A percentile compares a stretch with the other conserved stretches of the same genome.
Conservation (phyloP, 116 monocot species). For the Phalaenopsis hybrid region DNA sequence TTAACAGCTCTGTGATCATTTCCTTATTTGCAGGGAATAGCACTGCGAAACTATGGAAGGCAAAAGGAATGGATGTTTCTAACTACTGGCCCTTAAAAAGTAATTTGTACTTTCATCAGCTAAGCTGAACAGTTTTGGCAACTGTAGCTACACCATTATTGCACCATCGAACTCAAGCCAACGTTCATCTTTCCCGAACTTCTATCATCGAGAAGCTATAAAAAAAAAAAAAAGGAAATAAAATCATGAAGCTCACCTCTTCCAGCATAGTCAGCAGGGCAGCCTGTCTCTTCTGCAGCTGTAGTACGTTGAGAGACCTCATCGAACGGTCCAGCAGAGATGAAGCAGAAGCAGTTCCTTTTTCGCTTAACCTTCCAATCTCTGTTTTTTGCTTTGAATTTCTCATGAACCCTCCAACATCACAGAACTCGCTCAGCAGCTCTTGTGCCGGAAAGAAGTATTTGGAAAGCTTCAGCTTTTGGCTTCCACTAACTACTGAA, state of each 20-base stretch:
- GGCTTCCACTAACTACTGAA: background rate
- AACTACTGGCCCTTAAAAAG: conserved; percentile 35
- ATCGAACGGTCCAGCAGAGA: conserved; percentile 6
- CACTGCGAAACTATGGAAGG: conserved; percentile 14
- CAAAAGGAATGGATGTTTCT: conserved; percentile 45
- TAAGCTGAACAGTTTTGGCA: conserved; percentile 20
- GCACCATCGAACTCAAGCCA: conserved; percentile 15
- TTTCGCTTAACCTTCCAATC: conserved; percentile 7
- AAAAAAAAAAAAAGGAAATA: background rate
- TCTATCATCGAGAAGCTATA: background rate
- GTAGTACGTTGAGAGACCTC: conserved; percentile 9
- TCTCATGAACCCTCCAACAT: conserved; percentile 14
- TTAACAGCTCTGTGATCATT: too few relatives aligned
- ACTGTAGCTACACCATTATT: conserved; percentile 11
- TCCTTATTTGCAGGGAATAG: too few relatives aligned
- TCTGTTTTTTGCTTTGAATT: background rate
- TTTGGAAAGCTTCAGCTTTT: conserved; percentile 17
- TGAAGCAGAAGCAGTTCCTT: conserved; percentile 15
- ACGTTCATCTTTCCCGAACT: background rate
- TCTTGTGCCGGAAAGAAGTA: conserved; percentile 29
- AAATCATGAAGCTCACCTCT: conserved; percentile 34
- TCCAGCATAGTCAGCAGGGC: conserved; percentile 44
- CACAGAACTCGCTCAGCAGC: conserved; percentile 42
- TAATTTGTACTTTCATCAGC: conserved; percentile 20
- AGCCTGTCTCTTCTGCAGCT: conserved; percentile 35